These are phyloP conservation scores for Lepiota venenata DNA, from an alignment of 768 basidiomycete genomes.

Conservation along the genomic window DNA sequence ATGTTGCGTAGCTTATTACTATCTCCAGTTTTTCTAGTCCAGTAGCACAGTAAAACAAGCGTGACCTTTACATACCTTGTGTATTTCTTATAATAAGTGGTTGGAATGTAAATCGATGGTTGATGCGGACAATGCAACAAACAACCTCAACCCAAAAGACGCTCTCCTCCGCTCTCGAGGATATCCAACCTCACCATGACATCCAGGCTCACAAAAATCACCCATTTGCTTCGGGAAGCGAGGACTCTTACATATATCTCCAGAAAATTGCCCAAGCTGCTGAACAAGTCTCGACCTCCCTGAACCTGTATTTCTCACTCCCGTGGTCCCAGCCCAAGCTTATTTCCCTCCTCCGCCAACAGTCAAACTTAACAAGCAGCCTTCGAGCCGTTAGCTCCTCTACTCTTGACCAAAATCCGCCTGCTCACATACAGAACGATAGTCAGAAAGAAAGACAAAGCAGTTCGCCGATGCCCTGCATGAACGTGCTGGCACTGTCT, in stretches of 20 bases:
- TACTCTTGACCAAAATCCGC: slow-evolving; percentile 6
- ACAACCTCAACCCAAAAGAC: slow-evolving; percentile 4
- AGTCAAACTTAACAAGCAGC: slow-evolving; percentile 49
- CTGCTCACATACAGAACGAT: slow-evolving; percentile 17
- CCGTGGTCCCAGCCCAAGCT: slow-evolving; percentile 63
- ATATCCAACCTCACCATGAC: not conserved
- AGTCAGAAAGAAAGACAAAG: slow-evolving; percentile 55
- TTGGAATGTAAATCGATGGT: too few species aligned
- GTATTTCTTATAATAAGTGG: too few species aligned
- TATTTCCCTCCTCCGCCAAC: slow-evolving; percentile 64
- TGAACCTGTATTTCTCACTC: slow-evolving; percentile 46
- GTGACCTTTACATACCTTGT: too few species aligned
- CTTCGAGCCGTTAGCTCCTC: slow-evolving; percentile 44
- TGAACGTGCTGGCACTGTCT: slow-evolving; percentile 42
- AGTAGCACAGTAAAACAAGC: too few species aligned
- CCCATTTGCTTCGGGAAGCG: slow-evolving; percentile 40
- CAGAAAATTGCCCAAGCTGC: slow-evolving; percentile 39
- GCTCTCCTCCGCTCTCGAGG: slow-evolving; percentile 6
- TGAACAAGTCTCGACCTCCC: slow-evolving; percentile 49
- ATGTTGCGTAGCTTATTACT: too few species aligned
- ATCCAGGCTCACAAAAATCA: slow-evolving; percentile 35
- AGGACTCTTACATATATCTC: slow-evolving; percentile 40
- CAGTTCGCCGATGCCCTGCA: slow-evolving; percentile 46
- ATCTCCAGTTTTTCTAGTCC: too few species aligned
- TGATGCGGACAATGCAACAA: slow-evolving; percentile 5